Evolutionary conservation across 2,329 filamentous ascomycete genomes (phyloP).

Genomic region (Fusarium avenaceum): DNA sequence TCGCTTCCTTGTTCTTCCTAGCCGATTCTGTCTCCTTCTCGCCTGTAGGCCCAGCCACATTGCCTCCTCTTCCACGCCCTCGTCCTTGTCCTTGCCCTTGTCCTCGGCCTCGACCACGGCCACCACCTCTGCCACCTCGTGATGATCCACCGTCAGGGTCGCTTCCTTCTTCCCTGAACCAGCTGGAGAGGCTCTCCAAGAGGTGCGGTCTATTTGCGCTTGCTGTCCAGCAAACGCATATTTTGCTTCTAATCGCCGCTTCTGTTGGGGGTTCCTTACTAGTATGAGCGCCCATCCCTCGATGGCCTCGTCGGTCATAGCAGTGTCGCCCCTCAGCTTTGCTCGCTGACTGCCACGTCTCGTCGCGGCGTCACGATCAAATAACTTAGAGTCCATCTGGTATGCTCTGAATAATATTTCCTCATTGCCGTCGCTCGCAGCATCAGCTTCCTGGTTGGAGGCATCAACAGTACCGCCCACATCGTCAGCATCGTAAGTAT

Average conservation of each 20-base stretch:
- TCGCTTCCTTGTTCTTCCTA: slow-evolving; percentile 82
- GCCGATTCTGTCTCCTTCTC: slow-evolving; percentile 80
- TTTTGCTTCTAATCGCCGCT: slow-evolving; percentile 78
- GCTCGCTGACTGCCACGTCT: slow-evolving; percentile 73
- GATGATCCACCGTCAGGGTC: slow-evolving; percentile 61
- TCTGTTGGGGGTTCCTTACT: slow-evolving; percentile 75
- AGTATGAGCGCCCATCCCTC: slow-evolving; percentile 97
- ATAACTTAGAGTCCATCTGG: slow-evolving; percentile 73
- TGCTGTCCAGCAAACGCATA: slow-evolving; percentile 78
- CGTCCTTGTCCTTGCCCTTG: slow-evolving; percentile 52
- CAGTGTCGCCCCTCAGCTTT: slow-evolving; percentile 79
- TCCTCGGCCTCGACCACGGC: slow-evolving; percentile 61
- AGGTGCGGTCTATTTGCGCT: slow-evolving; percentile 71
- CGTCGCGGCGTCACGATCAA: slow-evolving; percentile 78
- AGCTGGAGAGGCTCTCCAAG: slow-evolving; percentile 70
- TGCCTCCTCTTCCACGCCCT: slow-evolving; percentile 67
- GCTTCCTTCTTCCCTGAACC: slow-evolving; percentile 69
- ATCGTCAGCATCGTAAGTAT: slow-evolving; percentile 94
- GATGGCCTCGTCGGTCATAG: slow-evolving; percentile 92
- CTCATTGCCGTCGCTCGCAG: slow-evolving; percentile 69
- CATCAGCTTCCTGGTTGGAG: slow-evolving; percentile 68
- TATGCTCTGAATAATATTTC: slow-evolving; percentile 80
- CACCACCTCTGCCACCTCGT: slow-evolving; percentile 62
- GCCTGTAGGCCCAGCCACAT: slow-evolving; percentile 73
- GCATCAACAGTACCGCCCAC: slow-evolving; percentile 89